A percentile compares a stretch with the other conserved stretches of the same genome.
Evolutionary conservation across 371 early-diverging fungal genomes (phyloP).

Genomic region (Haplosporangium sp.): DNA sequence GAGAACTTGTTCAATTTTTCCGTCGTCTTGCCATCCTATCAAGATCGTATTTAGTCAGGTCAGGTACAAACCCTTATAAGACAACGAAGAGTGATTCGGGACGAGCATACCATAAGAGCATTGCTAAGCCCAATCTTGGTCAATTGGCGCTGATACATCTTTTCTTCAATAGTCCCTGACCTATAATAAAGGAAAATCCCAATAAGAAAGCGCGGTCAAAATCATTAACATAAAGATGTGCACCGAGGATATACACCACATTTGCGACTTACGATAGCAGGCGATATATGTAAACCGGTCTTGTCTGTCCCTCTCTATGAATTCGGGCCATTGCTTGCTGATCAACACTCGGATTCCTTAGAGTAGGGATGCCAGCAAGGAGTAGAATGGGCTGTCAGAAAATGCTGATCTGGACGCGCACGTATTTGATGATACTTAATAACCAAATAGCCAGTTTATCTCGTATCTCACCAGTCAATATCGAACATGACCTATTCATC

Average conservation of each 20-base stretch:
- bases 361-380: neutral
- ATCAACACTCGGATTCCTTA: slow-evolving; percentile 64
- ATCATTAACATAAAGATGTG: neutral
- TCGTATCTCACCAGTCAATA: slow-evolving; percentile 61
- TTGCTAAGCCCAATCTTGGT: slow-evolving; percentile 63
- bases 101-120: slow-evolving; percentile 56
- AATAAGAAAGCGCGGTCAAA: too few relatives aligned
- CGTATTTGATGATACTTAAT: neutral
- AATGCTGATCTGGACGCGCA: neutral
- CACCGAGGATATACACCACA: too few relatives aligned
- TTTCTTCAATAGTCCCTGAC: slow-evolving; percentile 67
- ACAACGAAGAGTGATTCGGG: neutral
- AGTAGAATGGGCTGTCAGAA: neutral
- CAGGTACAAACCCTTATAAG: slow-evolving; percentile 3
- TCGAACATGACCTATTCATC: slow-evolving; percentile 59
- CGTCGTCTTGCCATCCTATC: slow-evolving; percentile 52
- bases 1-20: slow-evolving; percentile 51
- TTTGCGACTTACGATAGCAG: slow-evolving; percentile 56
- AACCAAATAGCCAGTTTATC: neutral
- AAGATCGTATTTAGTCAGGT: neutral
- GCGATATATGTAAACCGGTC: slow-evolving; percentile 71
- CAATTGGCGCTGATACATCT: slow-evolving; percentile 70
- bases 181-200: slow-evolving; percentile 3
- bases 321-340: slow-evolving; percentile 74
- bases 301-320: slow-evolving; percentile 75